Evolutionary conservation across 805 yeast species (phyloP).

Genomic region (Gaillardinia entomophila): DNA sequence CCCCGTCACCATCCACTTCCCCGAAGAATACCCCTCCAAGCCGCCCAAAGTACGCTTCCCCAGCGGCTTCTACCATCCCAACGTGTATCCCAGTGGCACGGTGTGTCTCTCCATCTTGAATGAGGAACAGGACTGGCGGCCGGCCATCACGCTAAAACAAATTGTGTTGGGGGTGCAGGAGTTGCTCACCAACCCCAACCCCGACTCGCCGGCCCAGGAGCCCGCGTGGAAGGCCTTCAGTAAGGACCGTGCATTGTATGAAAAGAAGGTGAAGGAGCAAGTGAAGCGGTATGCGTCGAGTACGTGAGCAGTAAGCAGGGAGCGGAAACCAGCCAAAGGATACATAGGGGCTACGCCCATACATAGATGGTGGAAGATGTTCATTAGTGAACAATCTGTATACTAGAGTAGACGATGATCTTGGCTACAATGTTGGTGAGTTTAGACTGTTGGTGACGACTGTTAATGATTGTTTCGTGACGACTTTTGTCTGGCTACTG

Average conservation of each 20-base stretch:
- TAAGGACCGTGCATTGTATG: conserved; percentile 63
- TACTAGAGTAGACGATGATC: too few species aligned
- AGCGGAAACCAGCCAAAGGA: too few species aligned
- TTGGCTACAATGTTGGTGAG: too few species aligned
- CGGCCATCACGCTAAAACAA: conserved; percentile 88
- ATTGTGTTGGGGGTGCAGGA: conserved; percentile 91
- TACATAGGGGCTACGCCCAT: too few species aligned
- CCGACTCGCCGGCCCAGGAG: conserved; percentile 94
- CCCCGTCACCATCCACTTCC: conserved; percentile 76
- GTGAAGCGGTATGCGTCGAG: conserved; percentile 56
- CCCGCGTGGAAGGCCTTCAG: conserved; percentile 90
- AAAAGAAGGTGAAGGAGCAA: conserved; percentile 74
- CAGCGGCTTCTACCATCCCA: conserved; percentile 90
- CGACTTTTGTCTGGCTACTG: not conserved
- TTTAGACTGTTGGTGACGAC: not conserved
- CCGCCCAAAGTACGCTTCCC: conserved; percentile 95
- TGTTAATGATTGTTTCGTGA: not conserved
- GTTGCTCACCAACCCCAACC: conserved; percentile 83
- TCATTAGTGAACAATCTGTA: too few species aligned
- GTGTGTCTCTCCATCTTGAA: conserved; percentile 88
- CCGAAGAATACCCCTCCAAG: conserved; percentile 91
- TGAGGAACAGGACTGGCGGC: conserved; percentile 97
- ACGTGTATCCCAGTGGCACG: conserved; percentile 96
- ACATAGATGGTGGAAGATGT: too few species aligned
- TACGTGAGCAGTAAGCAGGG: too few species aligned